Percentiles rank a stretch among this genome's conserved stretches.
These are phyloP conservation scores for Trichoderma sp. DNA, from an alignment of 2,329 filamentous ascomycete species.

Conservation along the genomic window DNA sequence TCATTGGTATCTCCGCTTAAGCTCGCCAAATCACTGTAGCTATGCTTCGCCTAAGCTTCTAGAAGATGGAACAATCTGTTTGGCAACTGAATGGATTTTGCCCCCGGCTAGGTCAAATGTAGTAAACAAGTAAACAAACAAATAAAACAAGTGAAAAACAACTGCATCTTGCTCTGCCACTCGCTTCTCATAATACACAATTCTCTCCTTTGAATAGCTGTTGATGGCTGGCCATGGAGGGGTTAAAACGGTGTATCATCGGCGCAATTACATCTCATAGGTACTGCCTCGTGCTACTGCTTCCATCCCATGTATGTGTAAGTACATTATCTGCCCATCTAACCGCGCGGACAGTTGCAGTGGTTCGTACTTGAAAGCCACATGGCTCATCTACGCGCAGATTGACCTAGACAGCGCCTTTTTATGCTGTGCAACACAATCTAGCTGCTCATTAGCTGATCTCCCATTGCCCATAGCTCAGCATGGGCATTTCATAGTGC, in stretches of 20 bases:
- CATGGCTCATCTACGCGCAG: neutral
- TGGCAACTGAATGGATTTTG: neutral
- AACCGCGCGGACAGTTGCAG: neutral
- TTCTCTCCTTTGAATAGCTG: neutral
- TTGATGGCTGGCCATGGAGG: neutral
- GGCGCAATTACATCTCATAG: slow-evolving; percentile 7
- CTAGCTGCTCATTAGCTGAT: neutral
- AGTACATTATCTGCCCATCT: neutral
- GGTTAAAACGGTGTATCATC: neutral
- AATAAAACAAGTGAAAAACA: neutral
- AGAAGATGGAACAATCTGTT: neutral
- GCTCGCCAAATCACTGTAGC: slow-evolving; percentile 1
- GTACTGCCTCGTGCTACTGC: neutral
- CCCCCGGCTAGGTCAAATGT: neutral
- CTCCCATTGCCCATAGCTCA: neutral
- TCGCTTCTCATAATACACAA: neutral
- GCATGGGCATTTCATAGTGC: neutral
- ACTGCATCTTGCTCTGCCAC: neutral
- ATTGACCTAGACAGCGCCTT: neutral
- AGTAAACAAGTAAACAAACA: neutral
- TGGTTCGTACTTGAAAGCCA: neutral
- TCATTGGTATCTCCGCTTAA: slow-evolving; percentile 86
- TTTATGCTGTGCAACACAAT: neutral
- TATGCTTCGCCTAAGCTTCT: slow-evolving; percentile 8
- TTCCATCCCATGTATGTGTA: neutral